Evolutionary conservation across 2,329 filamentous ascomycete species (phyloP), one percentile per base, ranked within the genome.

Genomic region (Ascochyta rabiei): DNA sequence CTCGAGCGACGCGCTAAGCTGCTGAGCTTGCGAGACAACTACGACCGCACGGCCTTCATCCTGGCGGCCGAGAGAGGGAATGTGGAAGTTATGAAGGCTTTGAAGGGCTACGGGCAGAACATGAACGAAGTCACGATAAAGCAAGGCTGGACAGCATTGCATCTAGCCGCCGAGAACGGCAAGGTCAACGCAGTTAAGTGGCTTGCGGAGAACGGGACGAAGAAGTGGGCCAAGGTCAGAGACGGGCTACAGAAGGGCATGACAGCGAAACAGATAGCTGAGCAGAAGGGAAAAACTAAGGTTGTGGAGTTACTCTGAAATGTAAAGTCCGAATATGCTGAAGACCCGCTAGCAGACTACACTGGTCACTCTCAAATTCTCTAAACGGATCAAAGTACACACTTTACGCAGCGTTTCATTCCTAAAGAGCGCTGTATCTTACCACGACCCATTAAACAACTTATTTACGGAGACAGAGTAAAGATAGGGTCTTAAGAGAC

Each of bases 121-220:
- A 37, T 59, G 41, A 63, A 62, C 15, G 59, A 65, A 21, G 31
- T 28, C 10, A 65, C 54, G 0, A 12, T 43, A 8, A 56, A 45
- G 4, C 38, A 60, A 24, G 60, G 58, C 1, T 65, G 62, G 62
- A 59, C 52, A 10, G 62, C 52, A 15, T 16, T 65, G 12, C 62
- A 65, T 45, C 31, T 62, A 2, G 58, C 59, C 5, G 62, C 58
- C 3, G 62, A 62, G 18, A 45, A 44, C 8, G 60, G 59, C 6
- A 45, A 53, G n/a, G 24, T 49, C 13, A 50, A 62, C 7, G 33
- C 53, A 6, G 48, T 60, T 6, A 56, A 59, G 16, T 63, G 45
- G 30, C 45, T 63, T 4, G 9, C 48, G 12, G 38, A 42, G 3
- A 53, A 61, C 26, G 62, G 62, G 12, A 50, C 53, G 7, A 54